Evolutionary conservation across 1,284 basidiomycete genomes (phyloP), one percentile per base, ranked within the genome.

Genomic region (Lentinus polychrous): DNA sequence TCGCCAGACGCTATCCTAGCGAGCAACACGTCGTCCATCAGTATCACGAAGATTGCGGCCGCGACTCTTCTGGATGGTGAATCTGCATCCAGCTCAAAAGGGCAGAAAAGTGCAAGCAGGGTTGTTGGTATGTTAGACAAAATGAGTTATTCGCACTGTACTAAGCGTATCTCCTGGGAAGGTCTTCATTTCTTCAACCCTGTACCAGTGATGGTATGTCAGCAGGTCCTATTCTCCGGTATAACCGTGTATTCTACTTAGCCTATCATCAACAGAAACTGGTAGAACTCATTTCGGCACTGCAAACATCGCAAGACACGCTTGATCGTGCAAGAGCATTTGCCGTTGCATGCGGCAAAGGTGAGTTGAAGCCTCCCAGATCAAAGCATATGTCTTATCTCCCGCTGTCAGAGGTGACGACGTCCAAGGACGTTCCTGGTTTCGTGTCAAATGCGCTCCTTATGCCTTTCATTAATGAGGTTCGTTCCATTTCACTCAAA

Each of bases 171-270:
- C 23, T 32, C 14, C 39, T 22, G 35, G 35, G 33, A 49, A 87
- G 88, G 92, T 11, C 70, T 95, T 38, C 94, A 96, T 68, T 96
- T 94, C 71, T 96, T 97, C 73, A 96, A 97, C 64, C 94, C 94
- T 3, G 92, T 94, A 2, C 91, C 91, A 3, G 87, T 94, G 35
- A 96, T 96, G 92, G 87, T 86, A 57, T 50, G 75, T 60, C 44
- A 54, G 41, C 24, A 11, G 11, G 22, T 11, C 14, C 15, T 15
- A 27, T 22, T 27, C 18, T 14, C 18, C 36, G 36, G 18, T 15
- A 37, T 20, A 6, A 15, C 18, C 27, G 27, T 27, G 27, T 27
- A 27, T 27, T 27, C 22, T 12, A 40, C 39, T 40, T 17, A 22
- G 18, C n/a, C n/a, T 37, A 37, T 32, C 3, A 32, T 45, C 44